Percentiles rank a stretch among this genome's conserved stretches.
These are phyloP conservation scores for Aspergillus sp. DNA, from an alignment of 2,329 filamentous ascomycete species.

Conservation along the genomic window DNA sequence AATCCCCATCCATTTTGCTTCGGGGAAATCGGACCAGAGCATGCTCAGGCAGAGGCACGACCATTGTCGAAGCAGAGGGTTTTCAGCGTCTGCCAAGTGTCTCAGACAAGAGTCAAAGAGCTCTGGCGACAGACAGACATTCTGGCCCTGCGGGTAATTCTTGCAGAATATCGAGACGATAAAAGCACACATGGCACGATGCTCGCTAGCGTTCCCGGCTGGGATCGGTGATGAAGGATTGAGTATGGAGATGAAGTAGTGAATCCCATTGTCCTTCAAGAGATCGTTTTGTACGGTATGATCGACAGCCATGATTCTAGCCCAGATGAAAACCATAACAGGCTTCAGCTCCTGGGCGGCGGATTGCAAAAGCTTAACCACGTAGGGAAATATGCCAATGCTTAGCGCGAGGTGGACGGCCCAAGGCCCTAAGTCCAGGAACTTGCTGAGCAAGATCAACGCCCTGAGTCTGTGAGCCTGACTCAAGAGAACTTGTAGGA, in stretches of 20 bases:
- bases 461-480: conserved; percentile 89
- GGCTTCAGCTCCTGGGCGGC: conserved; percentile 91
- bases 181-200: conserved; percentile 98
- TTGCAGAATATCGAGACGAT: conserved; percentile 97
- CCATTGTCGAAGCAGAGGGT: conserved; percentile 86
- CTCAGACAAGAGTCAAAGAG: conserved; percentile 80
- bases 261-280: conserved; percentile 92
- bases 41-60: conserved; percentile 92
- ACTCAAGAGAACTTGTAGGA: conserved; percentile 88
- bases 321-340: conserved; percentile 99
- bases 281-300: conserved; percentile 87
- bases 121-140: conserved; percentile 81
- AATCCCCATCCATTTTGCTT: conserved; percentile 95
- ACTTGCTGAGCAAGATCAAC: conserved; percentile 82
- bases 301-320: conserved; percentile 87
- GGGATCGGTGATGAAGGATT: conserved; percentile 76
- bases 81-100: conserved; percentile 77
- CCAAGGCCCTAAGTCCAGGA: conserved; percentile 93
- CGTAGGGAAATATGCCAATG: conserved; percentile 97
- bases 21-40: conserved; percentile 80
- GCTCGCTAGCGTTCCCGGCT: conserved; percentile 80
- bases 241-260: conserved; percentile 90
- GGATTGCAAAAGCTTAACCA: conserved; percentile 92
- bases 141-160: conserved; percentile 82
- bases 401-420: conserved; percentile 95